Evolutionary conservation across 2,329 filamentous ascomycete species (phyloP).

Genomic region (Cordyceps tenuipes): DNA sequence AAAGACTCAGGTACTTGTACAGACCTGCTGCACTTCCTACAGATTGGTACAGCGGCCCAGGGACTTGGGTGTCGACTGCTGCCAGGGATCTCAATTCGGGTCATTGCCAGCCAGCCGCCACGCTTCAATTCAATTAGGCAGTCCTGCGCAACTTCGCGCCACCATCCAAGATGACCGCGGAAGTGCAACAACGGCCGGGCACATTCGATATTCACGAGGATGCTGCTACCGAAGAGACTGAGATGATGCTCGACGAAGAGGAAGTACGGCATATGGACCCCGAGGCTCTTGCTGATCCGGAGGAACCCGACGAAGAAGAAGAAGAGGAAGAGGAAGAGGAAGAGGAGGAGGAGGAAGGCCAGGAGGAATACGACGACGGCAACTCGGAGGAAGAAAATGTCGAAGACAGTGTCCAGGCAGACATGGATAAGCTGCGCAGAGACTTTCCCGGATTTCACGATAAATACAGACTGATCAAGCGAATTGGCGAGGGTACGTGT

Average conservation of each 20-base stretch:
- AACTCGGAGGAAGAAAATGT: constrained; percentile 53
- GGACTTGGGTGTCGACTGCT: background rate
- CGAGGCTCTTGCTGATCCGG: constrained; percentile 18
- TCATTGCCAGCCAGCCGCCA: background rate
- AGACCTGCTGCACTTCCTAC: background rate
- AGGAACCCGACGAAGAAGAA: constrained; percentile 23
- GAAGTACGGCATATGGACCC: constrained; percentile 21
- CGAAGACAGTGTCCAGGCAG: constrained; percentile 64
- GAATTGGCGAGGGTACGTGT: constrained; percentile 80
- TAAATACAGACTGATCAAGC: constrained; percentile 84
- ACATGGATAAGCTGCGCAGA: constrained; percentile 78
- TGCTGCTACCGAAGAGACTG: constrained; percentile 40
- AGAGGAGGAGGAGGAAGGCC: constrained; percentile 27
- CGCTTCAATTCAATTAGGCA: background rate
- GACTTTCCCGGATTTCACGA: constrained; percentile 78
- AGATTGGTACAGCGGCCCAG: background rate
- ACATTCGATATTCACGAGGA: constrained; percentile 44
- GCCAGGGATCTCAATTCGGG: background rate
- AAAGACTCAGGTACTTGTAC: background rate
- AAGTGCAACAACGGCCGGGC: constrained; percentile 20
- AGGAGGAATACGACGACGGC: constrained; percentile 30
- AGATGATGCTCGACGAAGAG: constrained; percentile 39
- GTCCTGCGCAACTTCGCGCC: constrained; percentile 3
- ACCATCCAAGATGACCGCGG: constrained; percentile 17
- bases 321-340: constrained; percentile 15